Base-by-base conservation (phyloP, 768 basidiomycete genomes). In the Pulveroboletus sp. region DNA sequence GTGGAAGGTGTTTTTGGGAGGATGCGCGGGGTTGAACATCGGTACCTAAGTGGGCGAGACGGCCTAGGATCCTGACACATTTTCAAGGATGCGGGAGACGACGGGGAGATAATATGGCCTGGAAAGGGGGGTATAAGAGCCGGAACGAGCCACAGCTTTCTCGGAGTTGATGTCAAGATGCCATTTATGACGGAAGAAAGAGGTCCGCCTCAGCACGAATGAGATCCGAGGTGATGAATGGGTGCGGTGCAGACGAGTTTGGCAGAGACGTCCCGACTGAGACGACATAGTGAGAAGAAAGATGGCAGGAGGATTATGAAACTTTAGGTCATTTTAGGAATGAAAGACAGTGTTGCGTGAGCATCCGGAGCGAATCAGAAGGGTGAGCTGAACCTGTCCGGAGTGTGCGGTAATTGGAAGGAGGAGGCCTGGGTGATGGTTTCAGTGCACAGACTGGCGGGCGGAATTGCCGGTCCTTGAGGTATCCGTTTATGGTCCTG, bases 211-310 rank as follows among this genome's bases (percentile, higher is more conserved):
- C 51, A 52, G 39, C 42, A 46, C 50, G 53, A 55, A 22, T 46
- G 65, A 67, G 65, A 67, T 67, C 65, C 65, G 65, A 67, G 65
- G 67, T 63, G 56, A 62, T 62, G 56, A 31, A 26, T 23, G 11
- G 51, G 45, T 53, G 62, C 67, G 23, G 68, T 61, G 61, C 55
- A 56, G 42, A 63, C 65, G n/a, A 59, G 62, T 68, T 60, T 64
- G 65, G 65, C 46, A 68, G 64, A 68, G 45, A 9, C 49, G 65
- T 57, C 60, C 65, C 65, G 67, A 63, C 54, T 59, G 38, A 49
- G 47, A 46, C 48, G 39, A 39, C 36, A 42, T 48, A 61, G 64
- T 59, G 63, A 64, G 56, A 66, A 58, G 53, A 54, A 32, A 40
- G 20, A 40, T 55, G 39, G 32, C 34, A 55, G 35, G 41, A 22